Base-by-base conservation (phyloP, 345 rosid species). In the Boechera stricta region DNA sequence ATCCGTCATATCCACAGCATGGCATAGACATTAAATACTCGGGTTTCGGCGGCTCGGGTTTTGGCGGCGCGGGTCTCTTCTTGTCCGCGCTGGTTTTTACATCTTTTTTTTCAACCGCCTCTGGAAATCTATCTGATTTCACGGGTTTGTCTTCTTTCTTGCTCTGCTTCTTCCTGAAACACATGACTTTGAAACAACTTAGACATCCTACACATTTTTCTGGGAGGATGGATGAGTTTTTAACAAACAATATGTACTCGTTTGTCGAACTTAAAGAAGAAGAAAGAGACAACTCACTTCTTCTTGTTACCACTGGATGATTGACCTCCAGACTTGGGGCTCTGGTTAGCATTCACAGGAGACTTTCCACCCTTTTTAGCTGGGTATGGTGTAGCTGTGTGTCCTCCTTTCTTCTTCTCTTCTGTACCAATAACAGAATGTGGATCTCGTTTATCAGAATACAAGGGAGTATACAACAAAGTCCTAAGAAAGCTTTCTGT, bases 351-450 rank as follows among this genome's bases (percentile, higher is more conserved):
- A 21, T 21, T 21, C 24, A 74, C 76, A 26, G 91, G 73, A 56
- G 80, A 41, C 70, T 84, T 88, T 29, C 79, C 90, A 35, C 77
- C 87, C 64, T 85, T 80, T 68, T 91, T 96, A 5, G 91, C 82
- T 0, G 97, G 99, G 84, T 95, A 85, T 11, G 99, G 99, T 53
- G 98, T 93, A 5, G 93, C 97, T 0, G 85, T 73, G 75, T 91
- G 98, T 6, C 61, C 95, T 15, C 87, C 88, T 11, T 78, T 72
- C 84, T n/a, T n/a, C n/a, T 89, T 95, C 87, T 92, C 96, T 79
- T 90, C 99, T 91, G 72, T 72, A 64, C 3, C 15, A 4, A 9
- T 2, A 5, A 61, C 16, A 58, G 11, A 0, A 41, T 12, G 21
- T 18, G 21, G 21, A 18, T 18, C 21, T 18, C 21, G 21, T 0